Evolutionary conservation across 2,329 filamentous ascomycete genomes (phyloP), one percentile per base, ranked within the genome.

Genomic region (Westerdykella ornata): DNA sequence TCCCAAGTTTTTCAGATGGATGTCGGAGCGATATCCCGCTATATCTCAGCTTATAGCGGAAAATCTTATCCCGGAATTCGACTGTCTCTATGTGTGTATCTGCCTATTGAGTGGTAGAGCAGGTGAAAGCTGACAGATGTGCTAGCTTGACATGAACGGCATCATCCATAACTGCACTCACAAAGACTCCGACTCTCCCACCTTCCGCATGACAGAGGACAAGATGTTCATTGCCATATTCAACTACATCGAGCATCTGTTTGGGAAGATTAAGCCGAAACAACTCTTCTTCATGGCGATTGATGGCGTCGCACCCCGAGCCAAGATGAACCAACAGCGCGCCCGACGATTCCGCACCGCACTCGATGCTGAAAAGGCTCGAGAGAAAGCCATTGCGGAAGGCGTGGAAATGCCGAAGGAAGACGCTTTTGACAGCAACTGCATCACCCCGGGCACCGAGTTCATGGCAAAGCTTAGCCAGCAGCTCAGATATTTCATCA

Each of bases 181-280:
- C 71, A 95, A 92, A 62, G 90, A 98, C 69, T 84, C 87, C 17
- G 89, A 94, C 62, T 89, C 90, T 63, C 81, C 88, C 3, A 88
- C 87, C 1, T 94, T 94, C 60, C 88, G 92, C 41, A 82, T 97
- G 69, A 90, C 84, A 43, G 94, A 98, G 67, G 90, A 98, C 66
- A 87, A 96, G 68, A 98, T 98, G 92, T 98, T 98, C 64, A 96
- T 98, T 54, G 85, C 88, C 44, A 98, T 98, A 59, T 98, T 98
- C 79, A 97, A 97, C 70, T 98, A 98, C 67, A 98, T 98, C 53
- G 92, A 98, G 68, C 92, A 98, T 71, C 70, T 98, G 39, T 98
- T 94, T 67, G 89, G 90, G 56, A 98, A 96, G 69, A 98, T 98
- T 64, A 97, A 97, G 68, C 92, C 92, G 11, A 90, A 95, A 70